A percentile compares a stretch with the other conserved stretches of the same genome.
phyloP scores from a whole-genome alignment of 352 stramenopile genomes.

The Phytophthora fragariaefolia region DNA sequence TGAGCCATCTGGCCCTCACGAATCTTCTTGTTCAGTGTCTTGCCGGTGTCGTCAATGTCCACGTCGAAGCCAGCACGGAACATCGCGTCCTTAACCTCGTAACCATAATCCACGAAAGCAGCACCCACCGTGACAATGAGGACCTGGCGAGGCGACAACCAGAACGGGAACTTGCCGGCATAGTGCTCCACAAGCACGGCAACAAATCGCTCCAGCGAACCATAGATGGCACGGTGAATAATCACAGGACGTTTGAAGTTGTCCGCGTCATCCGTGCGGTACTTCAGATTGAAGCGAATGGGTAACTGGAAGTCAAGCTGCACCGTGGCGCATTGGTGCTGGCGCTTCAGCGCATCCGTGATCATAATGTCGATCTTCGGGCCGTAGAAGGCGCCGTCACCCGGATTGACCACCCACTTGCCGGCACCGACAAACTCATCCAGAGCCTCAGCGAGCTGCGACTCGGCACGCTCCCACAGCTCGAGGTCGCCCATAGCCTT shows the following conservation, averaged over 20 bases:
- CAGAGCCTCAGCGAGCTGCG: conserved; percentile 90
- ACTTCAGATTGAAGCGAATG: conserved; percentile 98
- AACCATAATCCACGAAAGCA: conserved; percentile 95
- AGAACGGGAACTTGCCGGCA: conserved; percentile 98
- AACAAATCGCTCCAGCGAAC: conserved; percentile 98
- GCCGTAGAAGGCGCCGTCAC: conserved; percentile 99
- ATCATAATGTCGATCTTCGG: conserved; percentile 99
- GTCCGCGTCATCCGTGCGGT: conserved; percentile 80
- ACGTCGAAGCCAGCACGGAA: conserved; percentile 96
- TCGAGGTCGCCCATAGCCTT: conserved; percentile 96
- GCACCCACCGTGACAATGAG: conserved; percentile 97
- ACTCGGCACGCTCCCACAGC: conserved; percentile 91
- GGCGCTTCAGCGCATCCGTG: conserved; percentile 96
- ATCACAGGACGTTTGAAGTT: conserved; percentile 95
- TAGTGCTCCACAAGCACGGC: conserved; percentile 98
- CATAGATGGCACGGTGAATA: conserved; percentile 98
- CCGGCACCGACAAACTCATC: conserved; percentile 95
- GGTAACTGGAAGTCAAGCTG: conserved; percentile 99
- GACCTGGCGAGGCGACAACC: conserved; percentile 95
- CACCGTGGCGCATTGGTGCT: conserved; percentile 98
- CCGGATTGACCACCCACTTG: conserved; percentile 97
- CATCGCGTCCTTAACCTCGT: conserved; percentile 90
- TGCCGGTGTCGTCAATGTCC: conserved; percentile 95
- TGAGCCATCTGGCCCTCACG: conserved; percentile 96
- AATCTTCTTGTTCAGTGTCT: conserved; percentile 99